Evolutionary conservation across 306 rosid species (phyloP).

Genomic region (Quillaja saponaria): DNA sequence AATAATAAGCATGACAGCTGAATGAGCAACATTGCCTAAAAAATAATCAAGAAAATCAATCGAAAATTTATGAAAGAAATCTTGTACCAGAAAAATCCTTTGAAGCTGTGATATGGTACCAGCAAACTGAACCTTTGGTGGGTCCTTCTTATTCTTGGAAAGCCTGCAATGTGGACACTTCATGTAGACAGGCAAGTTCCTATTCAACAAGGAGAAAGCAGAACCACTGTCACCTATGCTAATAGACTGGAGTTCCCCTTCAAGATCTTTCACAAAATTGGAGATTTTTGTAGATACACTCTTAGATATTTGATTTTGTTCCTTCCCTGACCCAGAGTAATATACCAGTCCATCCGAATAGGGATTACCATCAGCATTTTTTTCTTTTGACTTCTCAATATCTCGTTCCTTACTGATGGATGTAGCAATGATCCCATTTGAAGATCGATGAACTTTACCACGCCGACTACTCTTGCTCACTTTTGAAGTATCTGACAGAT

Average conservation of each 20-base stretch:
- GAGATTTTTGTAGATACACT: constrained; percentile 37
- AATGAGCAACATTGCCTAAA: constrained; percentile 40
- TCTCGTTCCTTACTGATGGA: constrained; percentile 51
- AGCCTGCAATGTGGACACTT: constrained; percentile 80
- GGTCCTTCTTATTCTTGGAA: constrained; percentile 59
- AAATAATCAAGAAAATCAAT: too few species aligned
- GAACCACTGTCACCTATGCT: constrained; percentile 53
- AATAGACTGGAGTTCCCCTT: constrained; percentile 53
- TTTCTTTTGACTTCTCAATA: constrained; percentile 49
- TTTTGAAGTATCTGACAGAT: constrained; percentile 45
- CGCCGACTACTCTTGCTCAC: constrained; percentile 49
- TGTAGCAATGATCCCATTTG: constrained; percentile 48
- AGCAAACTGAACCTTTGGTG: constrained; percentile 63
- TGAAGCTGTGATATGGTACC: constrained; percentile 86
- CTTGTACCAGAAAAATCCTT: constrained; percentile 78
- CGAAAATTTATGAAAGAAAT: too few species aligned
- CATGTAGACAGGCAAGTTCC: constrained; percentile 81
- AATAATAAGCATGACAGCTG: constrained; percentile 12
- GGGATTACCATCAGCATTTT: constrained; percentile 44
- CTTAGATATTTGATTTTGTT: constrained; percentile 42
- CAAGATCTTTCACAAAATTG: constrained; percentile 44
- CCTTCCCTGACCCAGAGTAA: constrained; percentile 40
- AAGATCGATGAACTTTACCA: constrained; percentile 52
- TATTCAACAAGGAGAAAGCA: constrained; percentile 72
- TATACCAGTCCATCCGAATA: constrained; percentile 37